Evolutionary conservation across 768 basidiomycete species (phyloP).

Genomic region (Rhodosporidiobolus sp.): DNA sequence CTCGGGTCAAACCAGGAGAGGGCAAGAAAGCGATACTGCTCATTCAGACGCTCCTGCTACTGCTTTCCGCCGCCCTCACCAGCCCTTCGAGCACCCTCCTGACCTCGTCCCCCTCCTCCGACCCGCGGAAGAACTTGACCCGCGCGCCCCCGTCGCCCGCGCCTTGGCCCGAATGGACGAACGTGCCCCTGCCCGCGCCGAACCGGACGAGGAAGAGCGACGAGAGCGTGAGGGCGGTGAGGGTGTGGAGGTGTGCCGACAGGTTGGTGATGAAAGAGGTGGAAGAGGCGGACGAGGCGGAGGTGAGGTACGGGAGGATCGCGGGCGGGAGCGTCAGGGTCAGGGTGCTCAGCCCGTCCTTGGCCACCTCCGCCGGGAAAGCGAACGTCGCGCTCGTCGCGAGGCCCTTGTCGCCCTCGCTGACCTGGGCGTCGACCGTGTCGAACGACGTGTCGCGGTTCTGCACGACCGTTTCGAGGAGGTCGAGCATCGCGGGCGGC

Average conservation of each 20-base stretch:
- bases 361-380: slow-evolving; percentile 3
- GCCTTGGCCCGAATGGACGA: slow-evolving; percentile 14
- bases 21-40: background rate
- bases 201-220: slow-evolving; percentile 1
- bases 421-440: background rate
- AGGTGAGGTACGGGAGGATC: background rate
- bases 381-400: slow-evolving; percentile 1
- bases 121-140: slow-evolving; percentile 11
- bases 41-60: background rate
- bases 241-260: background rate
- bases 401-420: background rate
- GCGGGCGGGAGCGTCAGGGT: slow-evolving; percentile 17
- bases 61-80: background rate
- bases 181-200: slow-evolving; percentile 7
- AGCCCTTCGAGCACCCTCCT: background rate
- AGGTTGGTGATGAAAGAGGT: slow-evolving; percentile 14
- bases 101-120: slow-evolving; percentile 1
- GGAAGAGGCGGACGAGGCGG: background rate
- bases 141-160: background rate
- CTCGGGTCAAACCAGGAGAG: no score
- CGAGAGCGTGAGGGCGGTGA: background rate
- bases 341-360: slow-evolving; percentile 4
- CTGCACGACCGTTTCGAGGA: slow-evolving; percentile 45
- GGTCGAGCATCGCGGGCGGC: slow-evolving; percentile 60
- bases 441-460: background rate